Evolutionary conservation across 2,329 filamentous ascomycete genomes (phyloP).

Genomic region (Nectriaceae sp.): DNA sequence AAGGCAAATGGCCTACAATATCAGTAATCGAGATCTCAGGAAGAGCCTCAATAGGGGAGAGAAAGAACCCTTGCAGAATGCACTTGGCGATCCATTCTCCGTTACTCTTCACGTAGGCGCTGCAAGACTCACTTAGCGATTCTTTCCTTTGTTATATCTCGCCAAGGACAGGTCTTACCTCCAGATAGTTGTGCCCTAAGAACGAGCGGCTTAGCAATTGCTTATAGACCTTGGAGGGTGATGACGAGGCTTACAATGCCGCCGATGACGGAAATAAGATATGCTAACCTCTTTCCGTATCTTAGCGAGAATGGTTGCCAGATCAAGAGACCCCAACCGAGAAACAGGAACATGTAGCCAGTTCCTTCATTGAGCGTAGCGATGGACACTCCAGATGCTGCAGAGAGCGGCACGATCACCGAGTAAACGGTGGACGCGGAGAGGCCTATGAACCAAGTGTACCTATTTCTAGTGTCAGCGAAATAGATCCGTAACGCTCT

Average conservation of each 20-base stretch:
- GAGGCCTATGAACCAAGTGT: slow-evolving; percentile 39
- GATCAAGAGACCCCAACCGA: slow-evolving; percentile 46
- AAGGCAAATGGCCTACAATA: slow-evolving; percentile 27
- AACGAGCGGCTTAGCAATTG: no score
- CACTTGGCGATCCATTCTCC: slow-evolving; percentile 42
- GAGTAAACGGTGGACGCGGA: slow-evolving; percentile 41
- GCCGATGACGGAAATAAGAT: slow-evolving; percentile 35
- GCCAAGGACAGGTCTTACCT: slow-evolving; percentile 6
- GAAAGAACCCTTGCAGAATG: slow-evolving; percentile 42
- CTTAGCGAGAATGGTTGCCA: slow-evolving; percentile 47
- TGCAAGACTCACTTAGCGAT: not conserved
- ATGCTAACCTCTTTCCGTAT: slow-evolving; percentile 42
- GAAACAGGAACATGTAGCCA: slow-evolving; percentile 42
- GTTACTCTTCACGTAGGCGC: not conserved
- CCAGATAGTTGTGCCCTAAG: slow-evolving; percentile 15
- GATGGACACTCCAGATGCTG: slow-evolving; percentile 34
- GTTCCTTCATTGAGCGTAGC: slow-evolving; percentile 41
- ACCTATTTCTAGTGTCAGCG: slow-evolving; percentile 19
- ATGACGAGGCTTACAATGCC: slow-evolving; percentile 14
- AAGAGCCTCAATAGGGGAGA: slow-evolving; percentile 44
- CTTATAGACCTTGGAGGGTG: not conserved
- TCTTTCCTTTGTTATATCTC: not conserved
- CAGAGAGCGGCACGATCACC: slow-evolving; percentile 37
- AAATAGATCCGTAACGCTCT: not conserved
- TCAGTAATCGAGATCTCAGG: slow-evolving; percentile 44